phyloP scores from a whole-genome alignment of 2,329 filamentous ascomycete species.

The Fusarium redolens region DNA sequence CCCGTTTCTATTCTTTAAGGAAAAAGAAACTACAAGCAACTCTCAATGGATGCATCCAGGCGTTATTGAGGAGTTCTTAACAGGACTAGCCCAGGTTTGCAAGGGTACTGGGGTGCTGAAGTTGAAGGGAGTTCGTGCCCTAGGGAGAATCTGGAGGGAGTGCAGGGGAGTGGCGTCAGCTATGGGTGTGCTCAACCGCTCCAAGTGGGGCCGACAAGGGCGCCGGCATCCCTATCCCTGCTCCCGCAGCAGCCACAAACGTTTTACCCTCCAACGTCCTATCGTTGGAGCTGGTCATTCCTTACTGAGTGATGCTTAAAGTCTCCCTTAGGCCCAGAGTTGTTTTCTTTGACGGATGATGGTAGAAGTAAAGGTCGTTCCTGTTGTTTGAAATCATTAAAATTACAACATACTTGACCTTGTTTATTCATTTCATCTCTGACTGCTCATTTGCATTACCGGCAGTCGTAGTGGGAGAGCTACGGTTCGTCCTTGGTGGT shows the following conservation, averaged over 20 bases:
- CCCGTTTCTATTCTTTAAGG: conserved; percentile 6
- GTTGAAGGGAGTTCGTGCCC: conserved; percentile 26
- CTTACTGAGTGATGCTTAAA: conserved; percentile 39
- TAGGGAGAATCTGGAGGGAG: conserved; percentile 14
- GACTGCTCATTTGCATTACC: conserved; percentile 1
- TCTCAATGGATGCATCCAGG: conserved; percentile 10
- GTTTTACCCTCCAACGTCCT: conserved; percentile 41
- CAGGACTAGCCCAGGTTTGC: conserved; percentile 6
- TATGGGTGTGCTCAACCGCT: conserved; percentile 24
- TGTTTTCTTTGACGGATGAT: conserved; percentile 10
- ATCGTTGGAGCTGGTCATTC: conserved; percentile 39
- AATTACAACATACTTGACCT: conserved; percentile 19
- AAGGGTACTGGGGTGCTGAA: conserved; percentile 8
- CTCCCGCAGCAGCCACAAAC: conserved; percentile 41
- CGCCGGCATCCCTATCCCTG: conserved; percentile 43
- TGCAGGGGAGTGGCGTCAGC: conserved; percentile 18
- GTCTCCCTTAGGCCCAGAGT: conserved; percentile 38
- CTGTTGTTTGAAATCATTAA: conserved; percentile 1
- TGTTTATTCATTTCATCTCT: conserved; percentile 5
- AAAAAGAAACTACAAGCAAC: conserved; percentile 16
- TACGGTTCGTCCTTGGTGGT: conserved; percentile 19
- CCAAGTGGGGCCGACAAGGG: conserved; percentile 30
- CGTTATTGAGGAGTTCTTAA: conserved; percentile 7
- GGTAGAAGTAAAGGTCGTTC: conserved; percentile 12
- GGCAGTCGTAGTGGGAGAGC: conserved; percentile 14